Percentiles rank a stretch among this genome's conserved stretches.
Evolutionary conservation across 2,329 filamentous ascomycete species (phyloP).

Genomic region (Fusarium dlaminii): DNA sequence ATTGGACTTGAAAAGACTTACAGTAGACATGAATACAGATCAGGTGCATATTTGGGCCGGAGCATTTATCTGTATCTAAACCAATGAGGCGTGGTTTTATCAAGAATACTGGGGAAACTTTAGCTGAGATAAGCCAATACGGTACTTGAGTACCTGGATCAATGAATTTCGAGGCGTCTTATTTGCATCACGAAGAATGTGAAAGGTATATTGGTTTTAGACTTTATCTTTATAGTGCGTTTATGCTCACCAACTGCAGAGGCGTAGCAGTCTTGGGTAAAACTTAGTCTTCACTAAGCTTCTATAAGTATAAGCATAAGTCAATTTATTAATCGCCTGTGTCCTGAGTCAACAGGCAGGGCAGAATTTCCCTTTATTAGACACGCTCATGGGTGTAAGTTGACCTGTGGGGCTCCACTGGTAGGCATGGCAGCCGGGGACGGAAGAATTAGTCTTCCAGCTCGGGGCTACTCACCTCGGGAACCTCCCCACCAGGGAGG

Average conservation of each 20-base stretch:
- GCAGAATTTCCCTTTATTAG: neutral
- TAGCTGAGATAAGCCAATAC: neutral
- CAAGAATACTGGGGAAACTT: neutral
- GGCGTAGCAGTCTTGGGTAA: neutral
- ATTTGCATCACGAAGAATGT: neutral
- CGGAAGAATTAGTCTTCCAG: conserved; percentile 21
- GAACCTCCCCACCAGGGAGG: neutral
- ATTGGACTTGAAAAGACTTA: neutral
- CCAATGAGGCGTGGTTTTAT: no score
- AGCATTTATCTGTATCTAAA: neutral
- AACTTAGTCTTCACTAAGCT: neutral
- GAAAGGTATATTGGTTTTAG: neutral
- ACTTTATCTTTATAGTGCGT: neutral
- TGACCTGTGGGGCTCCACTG: neutral
- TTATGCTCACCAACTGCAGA: neutral
- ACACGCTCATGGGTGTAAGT: neutral
- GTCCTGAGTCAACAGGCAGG: neutral
- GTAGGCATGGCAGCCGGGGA: neutral
- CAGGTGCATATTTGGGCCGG: neutral
- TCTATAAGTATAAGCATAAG: neutral
- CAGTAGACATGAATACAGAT: neutral
- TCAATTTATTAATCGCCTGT: neutral
- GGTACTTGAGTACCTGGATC: neutral
- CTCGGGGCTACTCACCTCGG: neutral
- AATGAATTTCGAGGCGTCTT: neutral